Percentiles rank a stretch among this genome's conserved stretches.
phyloP scores from a whole-genome alignment of 116 monocot species.

The Trichopus zeylanicus region DNA sequence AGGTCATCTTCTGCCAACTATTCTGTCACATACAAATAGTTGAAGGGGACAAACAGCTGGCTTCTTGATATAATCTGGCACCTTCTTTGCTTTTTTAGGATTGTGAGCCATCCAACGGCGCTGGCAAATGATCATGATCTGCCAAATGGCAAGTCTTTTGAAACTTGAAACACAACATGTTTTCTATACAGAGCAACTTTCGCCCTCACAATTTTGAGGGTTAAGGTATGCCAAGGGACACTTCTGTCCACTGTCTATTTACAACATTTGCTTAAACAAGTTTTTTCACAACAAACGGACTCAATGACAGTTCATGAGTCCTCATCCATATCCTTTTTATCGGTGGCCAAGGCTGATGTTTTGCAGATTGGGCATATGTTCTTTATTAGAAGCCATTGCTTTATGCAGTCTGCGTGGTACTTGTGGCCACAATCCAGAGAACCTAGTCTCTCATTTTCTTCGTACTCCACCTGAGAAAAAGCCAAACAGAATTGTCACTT shows the following conservation, averaged over 20 bases:
- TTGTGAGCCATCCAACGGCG: no score
- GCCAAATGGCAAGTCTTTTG: background rate
- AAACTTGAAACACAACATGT: background rate
- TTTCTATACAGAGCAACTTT: background rate
- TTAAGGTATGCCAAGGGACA: background rate
- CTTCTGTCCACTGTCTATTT: slow-evolving; percentile 7
- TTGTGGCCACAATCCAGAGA: slow-evolving; percentile 39
- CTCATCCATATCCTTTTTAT: slow-evolving; percentile 12
- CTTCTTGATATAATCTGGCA: no score
- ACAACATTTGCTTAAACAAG: slow-evolving; percentile 1
- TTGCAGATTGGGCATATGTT: slow-evolving; percentile 53
- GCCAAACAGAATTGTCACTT: background rate
- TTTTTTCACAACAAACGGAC: background rate
- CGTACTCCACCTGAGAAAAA: slow-evolving; percentile 34
- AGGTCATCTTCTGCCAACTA: no score
- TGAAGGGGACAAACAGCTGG: no score
- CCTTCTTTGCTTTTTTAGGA: no score
- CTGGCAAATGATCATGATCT: no score
- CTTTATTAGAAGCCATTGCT: slow-evolving; percentile 37
- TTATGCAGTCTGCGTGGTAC: slow-evolving; percentile 43
- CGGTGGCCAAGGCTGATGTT: slow-evolving; percentile 17
- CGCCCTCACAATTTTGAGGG: slow-evolving; percentile 1
- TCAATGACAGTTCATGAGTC: background rate
- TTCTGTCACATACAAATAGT: no score
- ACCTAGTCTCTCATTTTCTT: slow-evolving; percentile 30